Base-by-base conservation (phyloP, 2,329 filamentous ascomycete genomes). In the Sporothrix phasma region DNA sequence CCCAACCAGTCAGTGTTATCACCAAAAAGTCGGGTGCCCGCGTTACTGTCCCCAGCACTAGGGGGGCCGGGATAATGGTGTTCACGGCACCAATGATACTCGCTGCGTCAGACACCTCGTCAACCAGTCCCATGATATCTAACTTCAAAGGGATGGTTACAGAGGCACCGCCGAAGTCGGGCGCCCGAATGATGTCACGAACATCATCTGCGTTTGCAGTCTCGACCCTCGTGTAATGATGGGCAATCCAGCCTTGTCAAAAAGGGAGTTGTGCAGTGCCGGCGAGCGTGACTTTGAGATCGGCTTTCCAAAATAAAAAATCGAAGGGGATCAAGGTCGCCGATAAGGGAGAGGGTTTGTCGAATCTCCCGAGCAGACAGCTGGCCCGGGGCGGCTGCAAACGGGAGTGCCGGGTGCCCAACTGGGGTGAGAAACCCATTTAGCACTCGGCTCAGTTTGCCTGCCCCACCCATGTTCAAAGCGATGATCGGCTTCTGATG, bases 1-100 rank as follows among this genome's bases (percentile, higher is more conserved):
- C 94, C 94, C 71, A 86, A 83, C 88, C 92, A 99, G 77, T 99
- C 94, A 13, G 94, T 99, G 76, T 99, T 99, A 73, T 92, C 89
- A 49, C 94, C 94, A 17, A 89, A 74, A 3, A 97, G 83, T 24
- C 79, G 82, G 58, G 76, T 75, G 63, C 19, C n/a, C 4, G 79
- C 75, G 3, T 76, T 78, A 3, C 74, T 77, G 7, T 69, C 37
- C 8, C 17, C 71, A 7, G 76, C 37, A n/a, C n/a, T 73, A 29
- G 72, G 72, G 15, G 62, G 3, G 84, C 72, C 0, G 89, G 87
- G 31, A 96, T 84, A 71, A 99, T 88, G 19, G 94, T 99, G 77
- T 99, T 99, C 68, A 97, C 88, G 3, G 94, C 94, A 24, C 94
- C 94, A 67, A 99, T 97, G 34, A 84, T 79, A 68, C 84, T 83